Base-by-base conservation (phyloP, 768 basidiomycete genomes). In the Coprinellus micaceus region DNA sequence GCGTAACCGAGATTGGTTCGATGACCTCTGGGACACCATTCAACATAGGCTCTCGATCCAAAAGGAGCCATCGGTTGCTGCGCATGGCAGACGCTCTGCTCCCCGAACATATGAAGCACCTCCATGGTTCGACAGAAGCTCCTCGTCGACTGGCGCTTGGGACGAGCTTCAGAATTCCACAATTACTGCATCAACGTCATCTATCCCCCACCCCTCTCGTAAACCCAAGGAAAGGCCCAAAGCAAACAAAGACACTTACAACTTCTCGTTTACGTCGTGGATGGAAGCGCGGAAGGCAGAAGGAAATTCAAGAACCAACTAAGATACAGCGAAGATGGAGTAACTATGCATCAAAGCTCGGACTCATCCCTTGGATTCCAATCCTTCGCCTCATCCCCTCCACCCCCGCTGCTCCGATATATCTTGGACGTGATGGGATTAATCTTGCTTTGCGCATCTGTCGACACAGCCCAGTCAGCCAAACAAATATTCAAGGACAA, bases 351-450 rank as follows among this genome's bases (percentile, higher is more conserved):
- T 26, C 48, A 57, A 17, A 57, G 45, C 17, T 57, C 56, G 11
- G 2, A 11, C 2, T 39, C 47, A 21, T 48, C 46, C 29, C 45
- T 56, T 3, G 25, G n/a, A 7, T n/a, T 36, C 53, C 53, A 54
- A 13, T 54, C 53, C 11, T 46, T 9, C 28, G 43, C 15, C n/a
- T 19, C 25, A 21, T 49, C 22, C 22, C 12, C 39, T n/a, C 11
- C n/a, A 12, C 48, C 39, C 40, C 17, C 36, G 45, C 44, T 29
- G 26, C 48, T 52, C 25, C 58, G 17, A 50, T 70, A 69, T 24
- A 69, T 39, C 44, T 67, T 66, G 25, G 58, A 53, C 3, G 63
- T 69, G 19, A 71, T 71, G 4, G 67, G 63, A 48, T 62, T 63
- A 4, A 70, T 64, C 25, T 40, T 49, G 21, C 46, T 59, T 56